Percentiles rank a stretch among this genome's conserved stretches.
These are phyloP conservation scores for Hirschioporus abietinus DNA, from an alignment of 768 basidiomycete genomes.

Conservation along the genomic window DNA sequence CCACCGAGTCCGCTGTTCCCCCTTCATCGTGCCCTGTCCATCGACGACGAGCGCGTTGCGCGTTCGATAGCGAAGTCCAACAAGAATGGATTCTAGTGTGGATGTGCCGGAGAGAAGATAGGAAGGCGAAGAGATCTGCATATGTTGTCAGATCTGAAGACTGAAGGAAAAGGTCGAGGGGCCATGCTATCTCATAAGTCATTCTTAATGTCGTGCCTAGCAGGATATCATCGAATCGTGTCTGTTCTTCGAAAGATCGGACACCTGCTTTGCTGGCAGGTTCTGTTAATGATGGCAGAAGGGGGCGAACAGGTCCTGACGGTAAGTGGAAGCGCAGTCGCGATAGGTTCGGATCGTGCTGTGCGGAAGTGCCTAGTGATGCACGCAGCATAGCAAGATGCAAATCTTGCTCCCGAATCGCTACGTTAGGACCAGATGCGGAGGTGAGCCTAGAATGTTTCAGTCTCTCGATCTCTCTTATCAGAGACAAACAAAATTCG, in stretches of 20 bases:
- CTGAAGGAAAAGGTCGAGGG: conserved; percentile 84
- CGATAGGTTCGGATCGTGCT: conserved; percentile 75
- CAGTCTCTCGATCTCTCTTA: conserved; percentile 81
- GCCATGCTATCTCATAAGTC: conserved; percentile 74
- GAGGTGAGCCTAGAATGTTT: conserved; percentile 72
- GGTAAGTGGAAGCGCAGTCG: conserved; percentile 73
- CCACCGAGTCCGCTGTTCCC: conserved; percentile 64
- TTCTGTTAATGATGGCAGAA: conserved; percentile 65
- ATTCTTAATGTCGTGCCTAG: conserved; percentile 75
- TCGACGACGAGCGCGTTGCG: conserved; percentile 75
- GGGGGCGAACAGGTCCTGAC: conserved; percentile 73
- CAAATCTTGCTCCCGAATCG: conserved; percentile 89
- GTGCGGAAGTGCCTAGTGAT: conserved; percentile 82
- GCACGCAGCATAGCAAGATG: conserved; percentile 83
- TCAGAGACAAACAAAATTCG: conserved; percentile 78
- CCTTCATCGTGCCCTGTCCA: conserved; percentile 90
- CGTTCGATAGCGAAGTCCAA: conserved; percentile 82
- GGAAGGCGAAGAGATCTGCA: conserved; percentile 71
- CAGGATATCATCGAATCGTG: conserved; percentile 65
- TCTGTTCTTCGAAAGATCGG: conserved; percentile 27
- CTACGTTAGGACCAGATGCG: conserved; percentile 56
- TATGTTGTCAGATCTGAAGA: conserved; percentile 70
- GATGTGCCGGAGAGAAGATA: conserved; percentile 79
- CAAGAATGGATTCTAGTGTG: conserved; percentile 75
- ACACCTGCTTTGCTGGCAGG: conserved; percentile 6